Evolutionary conservation across 2,329 filamentous ascomycete species (phyloP).

Genomic region (Aschersonia sp.): DNA sequence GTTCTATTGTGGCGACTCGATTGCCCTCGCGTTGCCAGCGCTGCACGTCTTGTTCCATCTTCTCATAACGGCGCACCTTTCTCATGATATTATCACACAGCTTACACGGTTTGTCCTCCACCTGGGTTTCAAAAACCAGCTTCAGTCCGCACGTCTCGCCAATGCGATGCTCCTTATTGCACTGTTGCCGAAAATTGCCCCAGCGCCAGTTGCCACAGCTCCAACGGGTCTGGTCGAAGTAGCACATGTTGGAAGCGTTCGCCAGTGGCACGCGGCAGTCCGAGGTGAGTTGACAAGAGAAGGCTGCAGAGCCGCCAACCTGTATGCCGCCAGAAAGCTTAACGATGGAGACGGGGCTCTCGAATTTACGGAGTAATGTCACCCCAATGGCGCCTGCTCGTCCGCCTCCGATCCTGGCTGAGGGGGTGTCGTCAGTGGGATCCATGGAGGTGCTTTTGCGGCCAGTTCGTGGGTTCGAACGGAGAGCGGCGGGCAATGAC

Average conservation of each 20-base stretch:
- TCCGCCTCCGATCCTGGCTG: not conserved
- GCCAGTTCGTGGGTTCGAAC: not conserved
- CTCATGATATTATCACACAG: constrained; percentile 81
- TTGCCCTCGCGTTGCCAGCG: constrained; percentile 70
- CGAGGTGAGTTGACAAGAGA: constrained; percentile 3
- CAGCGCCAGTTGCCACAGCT: constrained; percentile 86
- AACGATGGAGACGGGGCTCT: constrained; percentile 3
- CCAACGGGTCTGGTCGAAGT: constrained; percentile 84
- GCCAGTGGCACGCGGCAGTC: constrained; percentile 6
- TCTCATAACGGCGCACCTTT: constrained; percentile 60
- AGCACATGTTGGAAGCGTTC: constrained; percentile 57
- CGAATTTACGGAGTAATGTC: not conserved
- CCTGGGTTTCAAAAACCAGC: constrained; percentile 63
- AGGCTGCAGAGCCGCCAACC: constrained; percentile 7
- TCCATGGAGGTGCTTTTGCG: not conserved
- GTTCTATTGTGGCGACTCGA: constrained; percentile 57
- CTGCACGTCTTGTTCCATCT: constrained; percentile 59
- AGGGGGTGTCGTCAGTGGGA: not conserved
- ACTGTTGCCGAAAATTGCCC: constrained; percentile 86
- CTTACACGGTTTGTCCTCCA: constrained; percentile 55
- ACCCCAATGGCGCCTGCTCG: not conserved
- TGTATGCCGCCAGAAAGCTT: constrained; percentile 7
- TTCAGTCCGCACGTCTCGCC: constrained; percentile 95
- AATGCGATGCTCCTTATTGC: constrained; percentile 86
- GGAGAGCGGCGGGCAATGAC: not conserved